These are phyloP conservation scores for Brassica napus DNA, from an alignment of 345 rosid genomes.

Conservation along the genomic window DNA sequence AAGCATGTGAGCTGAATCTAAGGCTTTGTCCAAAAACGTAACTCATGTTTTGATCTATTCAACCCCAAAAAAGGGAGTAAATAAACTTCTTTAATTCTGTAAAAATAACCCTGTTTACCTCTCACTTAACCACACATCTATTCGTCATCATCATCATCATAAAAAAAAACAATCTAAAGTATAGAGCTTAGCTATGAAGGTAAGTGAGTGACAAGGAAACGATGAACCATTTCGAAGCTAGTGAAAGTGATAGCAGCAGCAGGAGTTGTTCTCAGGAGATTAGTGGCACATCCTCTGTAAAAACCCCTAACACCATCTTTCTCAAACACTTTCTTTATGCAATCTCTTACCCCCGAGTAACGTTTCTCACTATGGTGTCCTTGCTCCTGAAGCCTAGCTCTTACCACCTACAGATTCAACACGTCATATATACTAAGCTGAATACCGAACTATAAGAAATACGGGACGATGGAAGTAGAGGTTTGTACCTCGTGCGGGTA, in stretches of 20 bases:
- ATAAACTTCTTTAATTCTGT: constrained; percentile 10
- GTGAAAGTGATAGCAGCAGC: constrained; percentile 95
- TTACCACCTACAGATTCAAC: constrained; percentile 55
- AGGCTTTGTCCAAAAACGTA: background rate
- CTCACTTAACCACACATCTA: constrained; percentile 17
- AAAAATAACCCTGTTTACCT: constrained; percentile 2
- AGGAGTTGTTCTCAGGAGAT: constrained; percentile 84
- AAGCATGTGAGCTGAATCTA: constrained; percentile 5
- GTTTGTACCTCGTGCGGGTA: constrained; percentile 82
- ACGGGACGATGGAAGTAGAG: background rate
- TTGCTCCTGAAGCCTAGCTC: constrained; percentile 91
- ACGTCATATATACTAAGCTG: background rate
- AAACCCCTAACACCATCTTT: constrained; percentile 75
- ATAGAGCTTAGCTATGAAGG: constrained; percentile 57
- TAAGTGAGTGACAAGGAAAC: constrained; percentile 55
- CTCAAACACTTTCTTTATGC: constrained; percentile 66
- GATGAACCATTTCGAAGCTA: constrained; percentile 91
- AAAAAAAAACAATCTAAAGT: constrained; percentile 10
- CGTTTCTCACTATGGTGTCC: constrained; percentile 80
- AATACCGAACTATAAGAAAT: background rate
- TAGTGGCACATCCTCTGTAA: constrained; percentile 92
- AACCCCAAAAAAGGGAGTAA: constrained; percentile 3
- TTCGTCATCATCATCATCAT: constrained; percentile 36
- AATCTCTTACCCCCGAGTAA: constrained; percentile 66
- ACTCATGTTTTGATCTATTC: constrained; percentile 1